Percentiles rank a stretch among this genome's conserved stretches.
Conservation (phyloP, 2,329 filamentous ascomycete species). For the Talaromyces sp. region DNA sequence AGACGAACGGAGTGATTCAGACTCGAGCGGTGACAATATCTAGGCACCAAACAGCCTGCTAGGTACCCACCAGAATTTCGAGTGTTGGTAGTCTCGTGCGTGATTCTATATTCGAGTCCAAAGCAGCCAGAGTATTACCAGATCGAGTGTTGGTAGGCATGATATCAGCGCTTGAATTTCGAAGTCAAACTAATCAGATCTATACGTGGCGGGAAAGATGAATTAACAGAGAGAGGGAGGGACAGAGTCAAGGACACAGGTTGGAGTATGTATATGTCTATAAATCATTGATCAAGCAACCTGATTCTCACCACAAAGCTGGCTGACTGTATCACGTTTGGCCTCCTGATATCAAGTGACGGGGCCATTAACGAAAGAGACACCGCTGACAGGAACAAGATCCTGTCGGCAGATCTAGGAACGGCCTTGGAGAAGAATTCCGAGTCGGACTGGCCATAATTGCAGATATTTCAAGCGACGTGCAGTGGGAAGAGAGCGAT, state of each 20-base stretch:
- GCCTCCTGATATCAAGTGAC: slow-evolving; percentile 16
- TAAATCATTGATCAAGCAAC: background rate
- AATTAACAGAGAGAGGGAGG: background rate
- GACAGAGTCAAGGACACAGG: background rate
- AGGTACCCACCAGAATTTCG: background rate
- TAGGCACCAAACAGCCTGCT: background rate
- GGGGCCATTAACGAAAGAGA: background rate
- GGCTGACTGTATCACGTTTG: slow-evolving; percentile 18
- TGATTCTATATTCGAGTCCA: background rate
- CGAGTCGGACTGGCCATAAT: background rate
- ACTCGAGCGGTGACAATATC: slow-evolving; percentile 2
- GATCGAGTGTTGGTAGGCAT: background rate
- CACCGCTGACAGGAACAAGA: background rate
- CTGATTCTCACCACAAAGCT: background rate
- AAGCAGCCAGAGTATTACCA: background rate
- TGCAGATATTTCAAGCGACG: background rate
- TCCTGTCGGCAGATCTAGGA: background rate
- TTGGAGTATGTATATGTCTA: background rate
- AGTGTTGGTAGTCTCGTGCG: background rate
- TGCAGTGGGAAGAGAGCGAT: background rate
- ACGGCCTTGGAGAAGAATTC: background rate
- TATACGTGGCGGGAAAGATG: background rate
- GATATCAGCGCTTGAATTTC: slow-evolving; percentile 2
- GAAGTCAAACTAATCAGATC: background rate
- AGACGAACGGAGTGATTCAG: slow-evolving; percentile 1